Percentiles rank a stretch among this genome's conserved stretches.
Evolutionary conservation across 2,329 filamentous ascomycete species (phyloP).

Genomic region (Diaporthe eres): DNA sequence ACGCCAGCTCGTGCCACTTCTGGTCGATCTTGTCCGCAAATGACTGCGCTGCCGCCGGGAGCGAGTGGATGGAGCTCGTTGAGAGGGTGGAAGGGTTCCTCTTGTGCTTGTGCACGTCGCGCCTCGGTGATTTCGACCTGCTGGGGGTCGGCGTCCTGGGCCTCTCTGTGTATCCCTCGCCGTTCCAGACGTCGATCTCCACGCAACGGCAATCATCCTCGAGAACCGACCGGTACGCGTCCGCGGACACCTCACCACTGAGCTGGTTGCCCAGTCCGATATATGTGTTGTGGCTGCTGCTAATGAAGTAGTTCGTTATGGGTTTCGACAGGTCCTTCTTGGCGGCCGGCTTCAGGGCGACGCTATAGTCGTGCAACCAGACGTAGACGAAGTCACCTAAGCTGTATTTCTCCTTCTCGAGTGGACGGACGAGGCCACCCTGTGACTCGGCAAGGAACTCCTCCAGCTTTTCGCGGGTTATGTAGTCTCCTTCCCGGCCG

Average conservation of each 20-base stretch:
- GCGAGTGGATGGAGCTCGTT: constrained; percentile 46
- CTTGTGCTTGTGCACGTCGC: constrained; percentile 55
- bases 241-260: constrained; percentile 80
- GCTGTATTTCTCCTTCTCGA: constrained; percentile 58
- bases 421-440: constrained; percentile 55
- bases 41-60: constrained; percentile 60
- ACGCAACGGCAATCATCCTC: constrained; percentile 87
- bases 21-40: constrained; percentile 54
- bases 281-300: constrained; percentile 95
- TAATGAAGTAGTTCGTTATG: constrained; percentile 93
- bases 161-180: constrained; percentile 57
- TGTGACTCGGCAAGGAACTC: constrained; percentile 67
- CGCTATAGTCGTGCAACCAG: constrained; percentile 60
- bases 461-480: constrained; percentile 55
- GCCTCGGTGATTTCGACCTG: constrained; percentile 53
- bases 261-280: constrained; percentile 86
- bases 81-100: constrained; percentile 63
- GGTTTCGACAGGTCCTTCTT: constrained; percentile 75
- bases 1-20: constrained; percentile 48
- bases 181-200: constrained; percentile 96
- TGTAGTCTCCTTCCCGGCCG: constrained; percentile 47
- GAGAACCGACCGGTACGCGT: constrained; percentile 84
- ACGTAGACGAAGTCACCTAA: constrained; percentile 65
- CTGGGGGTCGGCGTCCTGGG: constrained; percentile 52
- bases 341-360: constrained; percentile 59